A percentile compares a stretch with the other conserved stretches of the same genome.
These are phyloP conservation scores for Dipodascus geniculatus DNA, from an alignment of 805 yeast species.

Conservation along the genomic window DNA sequence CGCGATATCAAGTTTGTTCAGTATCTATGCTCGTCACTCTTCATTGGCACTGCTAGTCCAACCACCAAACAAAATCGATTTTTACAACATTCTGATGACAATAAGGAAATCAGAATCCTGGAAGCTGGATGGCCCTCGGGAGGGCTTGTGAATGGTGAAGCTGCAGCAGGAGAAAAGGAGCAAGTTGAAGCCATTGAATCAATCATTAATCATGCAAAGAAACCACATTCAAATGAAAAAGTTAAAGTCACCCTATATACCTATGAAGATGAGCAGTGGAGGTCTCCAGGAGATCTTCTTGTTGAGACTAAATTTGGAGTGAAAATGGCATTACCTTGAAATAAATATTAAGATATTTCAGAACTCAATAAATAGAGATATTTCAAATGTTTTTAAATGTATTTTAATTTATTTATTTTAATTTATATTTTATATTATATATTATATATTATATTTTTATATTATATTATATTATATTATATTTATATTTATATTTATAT, in stretches of 20 bases:
- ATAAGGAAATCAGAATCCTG: conserved; percentile 42
- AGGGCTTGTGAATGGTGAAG: conserved; percentile 58
- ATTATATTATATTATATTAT: no score
- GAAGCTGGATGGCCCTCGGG: conserved; percentile 87
- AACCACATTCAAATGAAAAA: conserved; percentile 1
- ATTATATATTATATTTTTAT: no score
- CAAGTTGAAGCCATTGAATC: conserved; percentile 57
- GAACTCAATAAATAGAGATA: no score
- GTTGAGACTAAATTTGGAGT: conserved; percentile 17
- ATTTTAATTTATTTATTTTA: no score
- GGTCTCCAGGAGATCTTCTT: conserved; percentile 13
- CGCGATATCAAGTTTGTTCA: conserved; percentile 46
- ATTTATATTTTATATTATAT: no score
- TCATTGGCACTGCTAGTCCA: conserved; percentile 12
- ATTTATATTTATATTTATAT: no score
- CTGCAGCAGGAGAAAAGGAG: conserved; percentile 58
- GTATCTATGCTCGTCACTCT: conserved; percentile 35
- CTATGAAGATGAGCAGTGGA: conserved; percentile 15
- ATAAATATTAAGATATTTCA: no score
- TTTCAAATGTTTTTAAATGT: no score
- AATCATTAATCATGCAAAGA: conserved; percentile 30
- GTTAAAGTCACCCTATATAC: conserved; percentile 13
- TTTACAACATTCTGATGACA: conserved; percentile 26
- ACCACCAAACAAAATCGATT: not conserved
- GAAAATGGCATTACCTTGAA: not conserved